These are phyloP conservation scores for Globisporangium polare DNA, from an alignment of 352 stramenopile genomes.

Conservation along the genomic window DNA sequence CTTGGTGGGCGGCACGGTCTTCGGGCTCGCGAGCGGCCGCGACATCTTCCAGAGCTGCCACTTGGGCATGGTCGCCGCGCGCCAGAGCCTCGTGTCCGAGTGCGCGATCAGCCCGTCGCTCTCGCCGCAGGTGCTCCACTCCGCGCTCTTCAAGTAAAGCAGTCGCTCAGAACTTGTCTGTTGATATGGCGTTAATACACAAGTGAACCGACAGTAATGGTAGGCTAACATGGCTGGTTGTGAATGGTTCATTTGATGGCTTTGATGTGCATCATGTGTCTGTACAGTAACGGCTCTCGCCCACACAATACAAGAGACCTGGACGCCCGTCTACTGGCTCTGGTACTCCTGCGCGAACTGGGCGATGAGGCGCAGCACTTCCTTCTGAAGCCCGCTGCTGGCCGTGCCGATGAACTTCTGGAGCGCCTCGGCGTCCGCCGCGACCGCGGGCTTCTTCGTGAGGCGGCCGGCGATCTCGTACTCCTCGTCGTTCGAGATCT, in stretches of 20 bases:
- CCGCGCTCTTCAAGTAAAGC: conserved; percentile 1
- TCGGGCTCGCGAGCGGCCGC: conserved; percentile 55
- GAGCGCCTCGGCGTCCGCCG: conserved; percentile 37
- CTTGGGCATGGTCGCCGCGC: conserved; percentile 70
- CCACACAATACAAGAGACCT: not conserved
- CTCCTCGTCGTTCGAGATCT: conserved; percentile 87
- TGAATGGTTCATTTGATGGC: not conserved
- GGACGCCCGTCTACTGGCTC: conserved; percentile 38
- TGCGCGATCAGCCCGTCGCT: conserved; percentile 62
- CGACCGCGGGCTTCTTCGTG: conserved; percentile 43
- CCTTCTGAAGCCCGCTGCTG: conserved; percentile 52
- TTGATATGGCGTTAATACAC: too few species aligned
- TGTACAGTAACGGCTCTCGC: not conserved
- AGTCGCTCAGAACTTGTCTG: not conserved
- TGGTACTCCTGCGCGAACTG: conserved; percentile 66
- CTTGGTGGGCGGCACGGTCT: conserved; percentile 74
- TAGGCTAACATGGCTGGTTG: not conserved
- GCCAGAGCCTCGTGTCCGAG: conserved; percentile 60
- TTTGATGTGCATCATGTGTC: not conserved
- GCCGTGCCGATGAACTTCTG: conserved; percentile 49
- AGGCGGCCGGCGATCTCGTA: conserved; percentile 73
- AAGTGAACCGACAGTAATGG: not conserved
- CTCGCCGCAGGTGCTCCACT: conserved; percentile 26
- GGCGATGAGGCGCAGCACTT: conserved; percentile 55
- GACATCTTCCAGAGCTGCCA: conserved; percentile 68